Evolutionary conservation across 164 flowering plant species (phyloP), one percentile per base, ranked within the genome.

Genomic region (Magnolia officinalis): DNA sequence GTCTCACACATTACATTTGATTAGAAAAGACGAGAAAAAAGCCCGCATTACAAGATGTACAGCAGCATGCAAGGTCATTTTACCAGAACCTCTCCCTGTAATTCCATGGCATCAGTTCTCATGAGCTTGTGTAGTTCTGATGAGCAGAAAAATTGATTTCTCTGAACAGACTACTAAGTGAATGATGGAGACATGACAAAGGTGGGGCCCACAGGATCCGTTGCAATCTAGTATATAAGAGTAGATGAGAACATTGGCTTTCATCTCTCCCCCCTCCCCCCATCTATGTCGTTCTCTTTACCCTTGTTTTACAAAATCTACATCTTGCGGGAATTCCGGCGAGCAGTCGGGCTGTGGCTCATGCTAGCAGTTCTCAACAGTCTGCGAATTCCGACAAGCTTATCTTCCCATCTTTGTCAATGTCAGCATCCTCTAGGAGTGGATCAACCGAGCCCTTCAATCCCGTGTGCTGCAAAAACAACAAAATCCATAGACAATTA

Each of bases 401-500:
- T 64, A 96, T 92, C 83, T 80, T 92, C 67, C 99, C 99, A 78
- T 96, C 99, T 83, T 89, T 90, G 86, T 96, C 98, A 21, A 96
- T 87, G 76, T 96, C 98, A 23, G 99, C 98, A 84, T 96, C 99
- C 81, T 94, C 98, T 11, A 96, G 91, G 66, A 96, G 89, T 66
- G 98, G 97, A 65, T 92, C 89, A 50, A 96, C 87, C 52, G 98
- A 96, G 37, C 99, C 97, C 87, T 76, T 91, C 76, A 96, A 78
- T 29, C 99, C 94, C 2, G 96, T 89, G 76, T 96, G 98, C 99
- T 96, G 81, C 77, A 76, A 23, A 49, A 1, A 50, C 45, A 37
- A 72, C 37, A 79, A 63, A 77, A 55, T 8, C 61, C 8, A 11
- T 0, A 16, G 18, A 55, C 61, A 55, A 55, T 55, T 16, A 10